Base-by-base conservation (phyloP, 116 monocot genomes). In the Iris pallida region DNA sequence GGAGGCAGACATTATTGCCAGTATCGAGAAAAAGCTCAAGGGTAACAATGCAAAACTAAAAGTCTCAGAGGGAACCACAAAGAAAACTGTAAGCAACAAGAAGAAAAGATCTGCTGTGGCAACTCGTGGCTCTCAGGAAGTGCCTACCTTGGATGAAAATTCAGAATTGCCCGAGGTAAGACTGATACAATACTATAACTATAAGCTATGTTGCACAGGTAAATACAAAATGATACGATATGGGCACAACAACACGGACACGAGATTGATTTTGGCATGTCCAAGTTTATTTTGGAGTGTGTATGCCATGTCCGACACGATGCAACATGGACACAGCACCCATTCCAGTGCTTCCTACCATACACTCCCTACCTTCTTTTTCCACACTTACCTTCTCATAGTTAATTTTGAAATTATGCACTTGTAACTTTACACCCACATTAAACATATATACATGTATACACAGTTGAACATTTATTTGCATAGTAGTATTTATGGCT, bases 11-110 rank as follows among this genome's bases (percentile, higher is more conserved):
- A 57, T 65, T 52, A 71, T 71, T 42, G n/a, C 64, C 30, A 6
- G 13, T 44, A 59, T 68, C 16, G 66, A 80, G 73, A 78, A 75
- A 60, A 76, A 73, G 43, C 42, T 79, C 11, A 72, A 77, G 72
- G 81, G 66, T 6, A 57, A 66, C 56, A 66, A 61, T 61, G 57
- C 73, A 55, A 70, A 63, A 54, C 5, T 63, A 53, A 62, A 45
- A 51, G 57, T 55, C 61, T 51, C 65, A 53, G 78, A 73, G 52
- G 74, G 49, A 60, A n/a, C 67, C 30, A 52, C 16, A 13, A 13
- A 45, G 12, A 8, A 4, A 45, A 16, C 53, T 54, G 19, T 65
- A 19, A 47, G 46, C 20, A 65, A 51, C 51, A 67, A 53, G 67
- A 55, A 47, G 2, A 67, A 16, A 12, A 17, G 16, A 53, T 53